Conservation (phyloP, 768 basidiomycete species). For the Psilocybe azurescens region DNA sequence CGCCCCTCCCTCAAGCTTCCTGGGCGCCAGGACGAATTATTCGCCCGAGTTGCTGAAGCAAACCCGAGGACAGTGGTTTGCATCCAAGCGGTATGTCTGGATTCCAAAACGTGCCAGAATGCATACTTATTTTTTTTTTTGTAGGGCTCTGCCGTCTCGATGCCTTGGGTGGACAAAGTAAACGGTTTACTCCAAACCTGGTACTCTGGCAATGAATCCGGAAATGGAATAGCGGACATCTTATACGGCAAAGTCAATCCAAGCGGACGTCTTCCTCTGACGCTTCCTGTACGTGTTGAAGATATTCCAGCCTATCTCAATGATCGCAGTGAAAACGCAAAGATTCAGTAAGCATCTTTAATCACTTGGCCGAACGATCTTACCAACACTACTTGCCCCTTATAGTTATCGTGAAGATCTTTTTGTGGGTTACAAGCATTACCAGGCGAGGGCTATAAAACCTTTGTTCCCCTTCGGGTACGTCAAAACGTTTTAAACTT, state of each 20-base stretch:
- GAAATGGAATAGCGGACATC: conserved; percentile 71
- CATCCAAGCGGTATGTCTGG: conserved; percentile 59
- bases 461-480: conserved; percentile 76
- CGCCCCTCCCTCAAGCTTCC: conserved; percentile 65
- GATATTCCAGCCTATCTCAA: conserved; percentile 69
- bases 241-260: conserved; percentile 68
- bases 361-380: not conserved
- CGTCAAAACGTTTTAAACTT: conserved; percentile 16
- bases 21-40: conserved; percentile 63
- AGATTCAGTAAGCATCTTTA: conserved; percentile 40
- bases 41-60: conserved; percentile 52
- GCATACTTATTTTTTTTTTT: conserved; percentile 9
- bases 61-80: conserved; percentile 65
- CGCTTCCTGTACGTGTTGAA: conserved; percentile 61
- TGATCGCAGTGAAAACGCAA: conserved; percentile 61
- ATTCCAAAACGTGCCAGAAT: not conserved
- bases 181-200: conserved; percentile 63
- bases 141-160: conserved; percentile 71
- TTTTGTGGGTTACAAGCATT: conserved; percentile 75
- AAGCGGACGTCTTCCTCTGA: conserved; percentile 60
- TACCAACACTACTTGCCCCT: not conserved
- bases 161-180: conserved; percentile 73
- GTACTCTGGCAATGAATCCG: conserved; percentile 70
- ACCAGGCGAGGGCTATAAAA: conserved; percentile 54
- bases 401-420: conserved; percentile 61